Percentiles rank a stretch among this genome's conserved stretches.
These are phyloP conservation scores for Cercospora sesami DNA, from an alignment of 2,329 filamentous ascomycete species.

Conservation along the genomic window DNA sequence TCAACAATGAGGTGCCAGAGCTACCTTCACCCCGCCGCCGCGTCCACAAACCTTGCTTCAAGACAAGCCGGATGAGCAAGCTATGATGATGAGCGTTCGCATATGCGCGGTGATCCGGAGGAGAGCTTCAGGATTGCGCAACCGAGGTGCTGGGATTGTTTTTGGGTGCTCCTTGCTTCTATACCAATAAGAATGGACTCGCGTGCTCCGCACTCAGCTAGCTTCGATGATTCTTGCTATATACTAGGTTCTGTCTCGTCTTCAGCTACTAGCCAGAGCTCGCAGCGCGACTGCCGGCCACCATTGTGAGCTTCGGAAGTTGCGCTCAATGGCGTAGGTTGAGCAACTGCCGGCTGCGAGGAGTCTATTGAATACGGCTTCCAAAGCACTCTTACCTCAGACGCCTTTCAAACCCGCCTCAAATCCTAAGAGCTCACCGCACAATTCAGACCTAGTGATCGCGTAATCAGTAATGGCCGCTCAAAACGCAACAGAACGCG, in stretches of 20 bases:
- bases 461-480: neutral
- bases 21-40: neutral
- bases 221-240: neutral
- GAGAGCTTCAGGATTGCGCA: neutral
- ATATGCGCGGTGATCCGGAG: neutral
- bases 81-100: neutral
- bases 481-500: constrained; percentile 17
- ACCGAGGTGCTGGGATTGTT: neutral
- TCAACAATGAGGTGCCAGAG: neutral
- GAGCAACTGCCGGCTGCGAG: neutral
- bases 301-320: neutral
- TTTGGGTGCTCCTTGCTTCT: neutral
- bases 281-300: neutral
- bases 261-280: neutral
- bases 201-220: neutral
- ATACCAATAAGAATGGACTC: neutral
- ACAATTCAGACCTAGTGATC: neutral
- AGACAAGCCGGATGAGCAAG: neutral
- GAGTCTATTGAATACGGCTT: neutral
- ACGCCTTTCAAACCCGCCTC: neutral
- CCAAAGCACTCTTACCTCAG: neutral
- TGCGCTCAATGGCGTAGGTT: neutral
- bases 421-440: neutral
- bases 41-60: neutral
- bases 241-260: neutral